Evolutionary conservation across 176 grass and related monocot species (phyloP), one percentile per base, ranked within the genome.

Genomic region (Zea luxurians): DNA sequence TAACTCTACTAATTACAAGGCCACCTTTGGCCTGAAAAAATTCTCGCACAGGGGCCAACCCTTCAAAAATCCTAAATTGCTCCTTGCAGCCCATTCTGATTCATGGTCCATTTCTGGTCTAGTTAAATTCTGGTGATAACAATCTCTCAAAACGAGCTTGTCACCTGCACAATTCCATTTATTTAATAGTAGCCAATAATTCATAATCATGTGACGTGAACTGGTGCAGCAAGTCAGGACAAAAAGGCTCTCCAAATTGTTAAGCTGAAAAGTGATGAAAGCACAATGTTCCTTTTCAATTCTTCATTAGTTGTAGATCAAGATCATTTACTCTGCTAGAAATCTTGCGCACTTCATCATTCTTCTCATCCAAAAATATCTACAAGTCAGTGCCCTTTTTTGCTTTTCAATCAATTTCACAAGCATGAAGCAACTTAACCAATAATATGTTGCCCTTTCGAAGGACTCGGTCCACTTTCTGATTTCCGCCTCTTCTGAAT

Each of bases 321-420:
- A 97, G 82, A 78, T 92, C 87, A 86, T 81, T 91, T 64, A 88
- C 84, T 90, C 81, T 83, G 79, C 82, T 84, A 87, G 85, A 92
- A 88, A 97, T 84, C 48, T 83, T 88, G 57, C 73, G 84, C 45
- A 82, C 76, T 83, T 97, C 90, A 47, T 75, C 80, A 37, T 68
- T 79, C 64, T 92, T 97, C 63, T 97, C 82, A 63, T 92, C 93
- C 93, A 97, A 83, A 81, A 90, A 42, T 35, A 71, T 62, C 93
- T 97, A 77, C n/a, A 37, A 27, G 27, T 27, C 27, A 27, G 27
- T 27, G 27, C 27, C 27, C 27, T 27, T 27, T 27, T 27, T 27
- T 27, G 27, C 27, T 27, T 27, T 27, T 27, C 27, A 27, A 27
- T 27, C 27, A 27, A 27, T 27, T 27, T 27, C 27, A 27, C 27